These are phyloP conservation scores for Canavalia gladiata DNA, from an alignment of 306 rosid species.

Conservation along the genomic window DNA sequence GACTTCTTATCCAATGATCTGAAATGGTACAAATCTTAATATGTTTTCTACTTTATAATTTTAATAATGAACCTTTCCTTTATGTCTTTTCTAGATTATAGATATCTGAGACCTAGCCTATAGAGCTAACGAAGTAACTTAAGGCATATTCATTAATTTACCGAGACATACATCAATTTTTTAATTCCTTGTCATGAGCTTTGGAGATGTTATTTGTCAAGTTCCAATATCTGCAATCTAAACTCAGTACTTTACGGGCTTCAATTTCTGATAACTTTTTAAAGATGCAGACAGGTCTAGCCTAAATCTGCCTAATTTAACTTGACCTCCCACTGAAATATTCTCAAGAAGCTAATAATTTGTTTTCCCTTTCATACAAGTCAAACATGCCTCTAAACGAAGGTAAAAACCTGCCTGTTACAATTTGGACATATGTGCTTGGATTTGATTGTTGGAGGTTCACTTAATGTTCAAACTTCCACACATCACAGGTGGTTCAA, in stretches of 20 bases:
- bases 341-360: conserved; percentile 10
- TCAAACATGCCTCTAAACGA: neutral
- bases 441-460: conserved; percentile 34
- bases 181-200: neutral
- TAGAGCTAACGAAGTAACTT: neutral
- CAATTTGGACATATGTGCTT: conserved; percentile 32
- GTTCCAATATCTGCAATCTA: conserved; percentile 2
- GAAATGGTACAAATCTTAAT: conserved; percentile 20
- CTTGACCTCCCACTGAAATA: neutral
- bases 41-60: conserved; percentile 5
- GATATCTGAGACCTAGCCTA: conserved; percentile 5
- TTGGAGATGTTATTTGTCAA: conserved; percentile 18
- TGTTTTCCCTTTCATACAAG: neutral
- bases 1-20: conserved; percentile 36
- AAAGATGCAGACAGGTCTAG: neutral
- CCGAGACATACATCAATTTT: neutral
- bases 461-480: neutral
- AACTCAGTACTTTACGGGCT: neutral
- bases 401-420: neutral
- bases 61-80: neutral
- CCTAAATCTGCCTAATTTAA: conserved; percentile 18
- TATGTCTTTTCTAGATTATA: conserved; percentile 9
- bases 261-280: conserved; percentile 5
- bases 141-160: conserved; percentile 1
- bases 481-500: neutral